phyloP scores from a whole-genome alignment of 192 early-diverging fungal genomes.

The Rhizoclosmatium globosum region DNA sequence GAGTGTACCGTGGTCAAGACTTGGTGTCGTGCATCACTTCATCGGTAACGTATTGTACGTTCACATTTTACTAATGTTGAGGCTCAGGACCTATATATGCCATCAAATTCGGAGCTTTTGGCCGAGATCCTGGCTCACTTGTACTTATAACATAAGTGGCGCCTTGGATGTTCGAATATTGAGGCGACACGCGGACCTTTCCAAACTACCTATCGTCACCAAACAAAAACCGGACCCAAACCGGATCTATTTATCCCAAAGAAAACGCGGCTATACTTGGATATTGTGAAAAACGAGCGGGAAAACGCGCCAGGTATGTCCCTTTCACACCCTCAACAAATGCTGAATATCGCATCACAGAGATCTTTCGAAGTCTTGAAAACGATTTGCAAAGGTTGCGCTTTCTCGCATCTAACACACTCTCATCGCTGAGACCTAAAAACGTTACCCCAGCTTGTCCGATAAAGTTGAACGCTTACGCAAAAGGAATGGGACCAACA shows the following conservation, averaged over 20 bases:
- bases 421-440: background rate
- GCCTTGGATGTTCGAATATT: slow-evolving; percentile 25
- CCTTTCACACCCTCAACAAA: background rate
- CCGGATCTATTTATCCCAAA: slow-evolving; percentile 2
- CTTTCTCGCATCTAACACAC: background rate
- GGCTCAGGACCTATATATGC: slow-evolving; percentile 17
- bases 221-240: background rate
- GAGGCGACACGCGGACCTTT: slow-evolving; percentile 22
- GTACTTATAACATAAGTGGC: slow-evolving; percentile 26
- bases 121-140: slow-evolving; percentile 25
- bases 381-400: slow-evolving; percentile 21
- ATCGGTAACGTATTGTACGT: background rate
- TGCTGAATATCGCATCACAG: background rate
- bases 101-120: slow-evolving; percentile 32
- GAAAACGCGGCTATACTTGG: slow-evolving; percentile 26
- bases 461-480: background rate
- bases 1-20: slow-evolving; percentile 16
- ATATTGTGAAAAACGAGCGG: slow-evolving; percentile 24
- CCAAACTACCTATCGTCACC: background rate
- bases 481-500: slow-evolving; percentile 27
- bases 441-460: background rate
- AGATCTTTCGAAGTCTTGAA: slow-evolving; percentile 15
- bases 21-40: slow-evolving; percentile 19
- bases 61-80: background rate
- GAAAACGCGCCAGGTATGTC: slow-evolving; percentile 20